Evolutionary conservation across 768 basidiomycete genomes (phyloP), one percentile per base, ranked within the genome.

Genomic region (Pisolithus tinctorius): DNA sequence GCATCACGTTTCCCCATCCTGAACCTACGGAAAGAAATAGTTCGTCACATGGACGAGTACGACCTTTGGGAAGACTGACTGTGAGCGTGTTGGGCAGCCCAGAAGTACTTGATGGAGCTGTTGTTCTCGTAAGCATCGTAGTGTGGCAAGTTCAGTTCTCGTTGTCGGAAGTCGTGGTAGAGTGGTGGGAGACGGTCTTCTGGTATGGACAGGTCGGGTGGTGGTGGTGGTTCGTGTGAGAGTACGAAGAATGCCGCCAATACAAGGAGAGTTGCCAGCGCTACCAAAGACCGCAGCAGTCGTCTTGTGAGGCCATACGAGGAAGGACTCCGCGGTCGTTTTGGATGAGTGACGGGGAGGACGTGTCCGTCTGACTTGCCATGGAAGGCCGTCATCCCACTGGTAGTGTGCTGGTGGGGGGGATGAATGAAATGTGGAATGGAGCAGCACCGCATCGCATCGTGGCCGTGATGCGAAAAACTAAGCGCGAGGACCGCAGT

Each of bases 71-170:
- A n/a, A 31, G 0, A 60, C 72, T 53, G 44, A 74, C 77, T 62
- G 48, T 64, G 61, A 0, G 62, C 71, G 56, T 80, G 77, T 50
- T 78, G 79, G 3, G 75, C 71, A 29, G 76, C 59, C 59, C 71
- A 77, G 8, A 82, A 58, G 54, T 74, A 81, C 51, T 69, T 73
- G 14, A 68, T 60, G 20, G 61, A 52, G 17, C 51, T 49, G 1
- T 69, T 71, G 37, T 7, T 45, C 17, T 74, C 64, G 9, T 74
- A 65, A 3, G 55, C 49, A 29, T 67, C 55, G 53, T 78, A 75
- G 49, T 80, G 78, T 0, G 71, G 66, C 1, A 80, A 55, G 1
- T 50, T 52, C 3, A 67, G 62, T 54, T 80, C 79, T 7, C 64
- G 64, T 46, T 60, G 60, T 31, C 67, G 67, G 46, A 67, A 73